Evolutionary conservation across 148 eudicot genomes (phyloP), one percentile per base, ranked within the genome.

Genomic region (Pouteria glomerata): DNA sequence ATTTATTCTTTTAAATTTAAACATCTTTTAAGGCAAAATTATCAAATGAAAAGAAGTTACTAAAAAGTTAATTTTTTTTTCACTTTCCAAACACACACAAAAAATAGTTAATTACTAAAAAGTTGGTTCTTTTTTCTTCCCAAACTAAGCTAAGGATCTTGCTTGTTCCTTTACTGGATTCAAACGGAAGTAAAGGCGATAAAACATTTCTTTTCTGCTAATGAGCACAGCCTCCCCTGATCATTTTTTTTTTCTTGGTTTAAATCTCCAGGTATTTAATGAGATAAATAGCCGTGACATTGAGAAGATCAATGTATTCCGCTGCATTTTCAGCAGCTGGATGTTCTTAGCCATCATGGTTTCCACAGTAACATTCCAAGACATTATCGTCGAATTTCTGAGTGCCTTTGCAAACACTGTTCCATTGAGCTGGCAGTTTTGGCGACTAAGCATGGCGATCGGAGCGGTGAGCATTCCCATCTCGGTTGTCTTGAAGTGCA

Each of bases 211-310:
- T n/a, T n/a, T n/a, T n/a, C n/a, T n/a, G n/a, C n/a, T n/a, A n/a
- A n/a, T n/a, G n/a, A n/a, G n/a, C n/a, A n/a, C n/a, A n/a, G n/a
- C n/a, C n/a, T n/a, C n/a, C n/a, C n/a, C n/a, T n/a, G n/a, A n/a
- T n/a, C n/a, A n/a, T n/a, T n/a, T n/a, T n/a, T n/a, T n/a, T n/a
- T 15, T 59, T 74, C 27, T 21, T 57, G 19, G 23, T 27, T 61
- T 62, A 6, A 8, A 12, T 61, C 57, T 73, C 14, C 86, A 95
- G 99, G 86, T 92, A 50, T 95, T 95, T 81, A 95, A 95, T 56
- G 99, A 95, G 74, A 84, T 95, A 76, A 95, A 95, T 80, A 95
- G 99, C 78, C 92, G 97, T 24, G 97, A 95, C 57, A 95, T 95
- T 41, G 99, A 91, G 78, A 95, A 83, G 80, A 88, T 95, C 68